Evolutionary conservation across 2,329 filamentous ascomycete species (phyloP).

Genomic region (Triangularia setosa): DNA sequence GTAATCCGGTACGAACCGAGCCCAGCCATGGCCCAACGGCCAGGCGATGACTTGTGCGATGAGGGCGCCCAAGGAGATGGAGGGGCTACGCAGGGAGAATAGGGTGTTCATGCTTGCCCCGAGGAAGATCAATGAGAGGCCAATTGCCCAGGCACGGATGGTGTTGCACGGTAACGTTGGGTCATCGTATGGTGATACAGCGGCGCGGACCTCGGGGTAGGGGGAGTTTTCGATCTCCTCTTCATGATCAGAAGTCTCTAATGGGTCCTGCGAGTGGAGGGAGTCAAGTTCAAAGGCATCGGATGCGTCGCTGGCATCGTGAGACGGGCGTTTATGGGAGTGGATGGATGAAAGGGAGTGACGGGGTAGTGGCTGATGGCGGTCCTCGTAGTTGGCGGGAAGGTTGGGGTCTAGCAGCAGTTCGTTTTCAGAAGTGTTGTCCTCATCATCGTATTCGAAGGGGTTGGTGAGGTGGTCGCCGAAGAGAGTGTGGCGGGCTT

Average conservation of each 20-base stretch:
- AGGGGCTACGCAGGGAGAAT: slow-evolving; percentile 58
- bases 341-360: slow-evolving; percentile 26
- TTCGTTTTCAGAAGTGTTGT: slow-evolving; percentile 50
- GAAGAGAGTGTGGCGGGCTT: slow-evolving; percentile 40
- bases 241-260: slow-evolving; percentile 28
- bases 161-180: slow-evolving; percentile 60
- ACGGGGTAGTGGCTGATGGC: slow-evolving; percentile 18
- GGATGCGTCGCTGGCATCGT: slow-evolving; percentile 21
- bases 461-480: slow-evolving; percentile 36
- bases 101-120: slow-evolving; percentile 61
- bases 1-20: slow-evolving; percentile 48
- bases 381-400: slow-evolving; percentile 41
- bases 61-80: slow-evolving; percentile 57
- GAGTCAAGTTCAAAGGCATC: slow-evolving; percentile 20
- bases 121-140: slow-evolving; percentile 51
- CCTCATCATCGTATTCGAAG: slow-evolving; percentile 38
- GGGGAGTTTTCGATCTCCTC: slow-evolving; percentile 56
- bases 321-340: slow-evolving; percentile 5
- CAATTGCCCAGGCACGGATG: slow-evolving; percentile 61
- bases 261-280: slow-evolving; percentile 19
- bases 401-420: slow-evolving; percentile 53
- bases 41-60: slow-evolving; percentile 63
- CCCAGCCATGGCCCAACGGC: slow-evolving; percentile 60
- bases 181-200: slow-evolving; percentile 62
- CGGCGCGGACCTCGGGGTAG: slow-evolving; percentile 62